Evolutionary conservation across 176 grass and related monocot genomes (phyloP).

Genomic region (Musa troglodytarum): DNA sequence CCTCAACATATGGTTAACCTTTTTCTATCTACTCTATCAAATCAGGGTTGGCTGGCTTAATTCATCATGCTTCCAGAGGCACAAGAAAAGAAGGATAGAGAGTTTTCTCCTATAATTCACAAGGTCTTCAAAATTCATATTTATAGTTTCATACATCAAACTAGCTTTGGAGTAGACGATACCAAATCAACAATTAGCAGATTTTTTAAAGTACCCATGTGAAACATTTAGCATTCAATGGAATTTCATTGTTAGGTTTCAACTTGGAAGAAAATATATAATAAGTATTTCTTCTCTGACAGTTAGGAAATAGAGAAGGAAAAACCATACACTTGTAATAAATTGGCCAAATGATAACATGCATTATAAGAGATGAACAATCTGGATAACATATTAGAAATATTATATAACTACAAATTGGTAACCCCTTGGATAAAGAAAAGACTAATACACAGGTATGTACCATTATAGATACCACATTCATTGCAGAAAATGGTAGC

Average conservation of each 20-base stretch:
- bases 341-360: neutral
- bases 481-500: conserved; percentile 89
- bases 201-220: neutral
- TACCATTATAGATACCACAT: conserved; percentile 40
- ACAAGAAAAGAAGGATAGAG: neutral
- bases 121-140: neutral
- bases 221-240: no score
- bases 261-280: neutral
- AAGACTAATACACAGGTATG: neutral
- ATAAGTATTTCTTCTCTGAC: neutral
- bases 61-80: no score
- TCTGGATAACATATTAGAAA: neutral
- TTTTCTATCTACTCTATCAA: no score
- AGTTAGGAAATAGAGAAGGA: neutral
- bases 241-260: neutral
- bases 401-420: neutral
- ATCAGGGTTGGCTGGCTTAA: no score
- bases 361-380: no score
- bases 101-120: neutral
- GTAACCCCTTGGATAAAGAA: neutral
- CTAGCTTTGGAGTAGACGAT: neutral
- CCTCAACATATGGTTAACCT: no score
- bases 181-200: neutral
- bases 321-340: neutral
- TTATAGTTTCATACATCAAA: neutral